phyloP scores from a whole-genome alignment of 1,284 basidiomycete genomes.

The Anthracocystis panici-leucophaei region DNA sequence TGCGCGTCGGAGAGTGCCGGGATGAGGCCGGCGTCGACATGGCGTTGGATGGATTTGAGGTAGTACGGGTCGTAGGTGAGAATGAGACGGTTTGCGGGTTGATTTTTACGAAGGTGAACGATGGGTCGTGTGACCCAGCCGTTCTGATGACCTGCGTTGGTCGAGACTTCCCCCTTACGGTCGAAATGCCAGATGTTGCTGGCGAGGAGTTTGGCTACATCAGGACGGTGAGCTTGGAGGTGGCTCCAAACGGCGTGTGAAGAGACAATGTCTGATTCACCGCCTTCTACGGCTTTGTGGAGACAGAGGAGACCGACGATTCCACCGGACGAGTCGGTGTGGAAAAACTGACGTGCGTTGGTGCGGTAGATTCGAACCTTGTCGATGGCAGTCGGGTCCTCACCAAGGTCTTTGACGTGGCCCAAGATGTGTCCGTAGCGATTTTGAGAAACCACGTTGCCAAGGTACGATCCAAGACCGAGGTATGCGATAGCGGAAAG shows the following conservation, averaged over 20 bases:
- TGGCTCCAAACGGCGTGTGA: constrained; percentile 71
- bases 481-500: constrained; percentile 71
- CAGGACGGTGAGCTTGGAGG: constrained; percentile 70
- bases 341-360: constrained; percentile 71
- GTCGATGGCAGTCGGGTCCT: constrained; percentile 71
- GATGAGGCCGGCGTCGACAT: constrained; percentile 70
- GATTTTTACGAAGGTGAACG: constrained; percentile 43
- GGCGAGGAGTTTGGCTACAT: constrained; percentile 70
- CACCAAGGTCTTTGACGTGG: constrained; percentile 72
- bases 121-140: constrained; percentile 53
- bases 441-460: constrained; percentile 70
- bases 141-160: constrained; percentile 25
- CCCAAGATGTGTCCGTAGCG: constrained; percentile 71
- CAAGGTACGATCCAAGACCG: constrained; percentile 70
- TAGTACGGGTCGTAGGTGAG: constrained; percentile 66
- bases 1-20: constrained; percentile 68
- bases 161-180: constrained; percentile 60
- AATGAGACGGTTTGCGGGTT: constrained; percentile 51
- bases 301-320: constrained; percentile 72
- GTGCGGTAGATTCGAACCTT: constrained; percentile 72
- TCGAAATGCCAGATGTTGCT: constrained; percentile 64
- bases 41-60: constrained; percentile 58
- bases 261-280: constrained; percentile 71
- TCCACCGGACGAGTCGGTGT: constrained; percentile 66
- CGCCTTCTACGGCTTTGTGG: constrained; percentile 71